These are phyloP conservation scores for Cladosporium sp. DNA, from an alignment of 2,329 filamentous ascomycete genomes.

Conservation along the genomic window DNA sequence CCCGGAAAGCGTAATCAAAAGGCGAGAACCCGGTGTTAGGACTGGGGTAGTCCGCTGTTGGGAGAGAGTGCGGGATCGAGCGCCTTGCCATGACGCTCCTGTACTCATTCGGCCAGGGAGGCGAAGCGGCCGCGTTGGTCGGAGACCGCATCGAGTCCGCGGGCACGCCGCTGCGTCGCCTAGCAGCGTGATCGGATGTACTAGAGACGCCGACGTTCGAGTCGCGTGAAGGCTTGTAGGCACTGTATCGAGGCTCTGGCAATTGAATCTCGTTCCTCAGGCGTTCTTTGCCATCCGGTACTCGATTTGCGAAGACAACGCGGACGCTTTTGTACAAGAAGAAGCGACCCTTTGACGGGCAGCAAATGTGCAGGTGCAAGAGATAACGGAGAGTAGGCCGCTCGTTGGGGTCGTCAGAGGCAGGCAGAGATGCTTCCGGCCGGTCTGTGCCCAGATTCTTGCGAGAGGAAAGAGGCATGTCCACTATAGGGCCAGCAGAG, in stretches of 20 bases:
- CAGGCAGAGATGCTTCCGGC: slow-evolving; percentile 47
- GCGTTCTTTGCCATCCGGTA: slow-evolving; percentile 91
- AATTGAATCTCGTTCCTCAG: slow-evolving; percentile 83
- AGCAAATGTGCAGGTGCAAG: slow-evolving; percentile 89
- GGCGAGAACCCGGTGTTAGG: background rate
- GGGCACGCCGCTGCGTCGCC: slow-evolving; percentile 15
- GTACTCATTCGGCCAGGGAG: background rate
- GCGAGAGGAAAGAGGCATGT: slow-evolving; percentile 51
- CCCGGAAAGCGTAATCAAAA: background rate
- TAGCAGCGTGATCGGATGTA: slow-evolving; percentile 13
- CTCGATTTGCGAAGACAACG: slow-evolving; percentile 93
- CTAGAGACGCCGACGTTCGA: slow-evolving; percentile 21
- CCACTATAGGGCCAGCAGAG: slow-evolving; percentile 77
- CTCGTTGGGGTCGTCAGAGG: slow-evolving; percentile 47
- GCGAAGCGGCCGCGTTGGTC: background rate
- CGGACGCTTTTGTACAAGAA: slow-evolving; percentile 89
- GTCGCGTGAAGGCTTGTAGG: slow-evolving; percentile 64
- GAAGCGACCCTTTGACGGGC: slow-evolving; percentile 71
- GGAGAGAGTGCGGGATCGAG: background rate
- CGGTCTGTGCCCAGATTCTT: slow-evolving; percentile 47
- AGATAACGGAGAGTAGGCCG: slow-evolving; percentile 80
- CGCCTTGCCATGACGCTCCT: background rate
- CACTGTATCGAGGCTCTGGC: slow-evolving; percentile 78
- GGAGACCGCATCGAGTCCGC: background rate
- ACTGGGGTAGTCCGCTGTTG: background rate